Conservation (phyloP, 192 early-diverging fungal species). For the Jimgerdemannia lactiflua region DNA sequence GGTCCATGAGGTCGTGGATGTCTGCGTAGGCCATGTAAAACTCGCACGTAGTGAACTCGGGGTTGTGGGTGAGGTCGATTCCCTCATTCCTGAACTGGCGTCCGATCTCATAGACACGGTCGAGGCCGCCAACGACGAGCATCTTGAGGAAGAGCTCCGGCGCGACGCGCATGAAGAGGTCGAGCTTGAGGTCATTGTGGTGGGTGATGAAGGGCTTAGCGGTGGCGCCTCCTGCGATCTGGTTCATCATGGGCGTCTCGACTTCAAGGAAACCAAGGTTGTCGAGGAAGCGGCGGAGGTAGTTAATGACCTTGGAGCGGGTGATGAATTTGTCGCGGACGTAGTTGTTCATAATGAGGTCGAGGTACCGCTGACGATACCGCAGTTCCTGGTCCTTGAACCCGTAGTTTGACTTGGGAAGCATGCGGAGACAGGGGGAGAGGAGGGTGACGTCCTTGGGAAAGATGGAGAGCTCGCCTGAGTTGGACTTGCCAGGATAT, state of each 20-base stretch:
- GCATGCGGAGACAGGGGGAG: constrained; percentile 92
- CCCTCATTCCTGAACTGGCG: constrained; percentile 99
- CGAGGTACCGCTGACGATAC: constrained; percentile 97
- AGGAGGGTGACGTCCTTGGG: constrained; percentile 85
- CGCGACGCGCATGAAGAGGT: constrained; percentile 98
- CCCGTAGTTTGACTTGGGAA: constrained; percentile 93
- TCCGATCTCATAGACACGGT: constrained; percentile 99
- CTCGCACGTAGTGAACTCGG: constrained; percentile 99
- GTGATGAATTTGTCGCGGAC: constrained; percentile 95
- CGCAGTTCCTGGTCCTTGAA: constrained; percentile 97
- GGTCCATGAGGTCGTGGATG: constrained; percentile 94
- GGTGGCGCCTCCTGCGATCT: constrained; percentile 97
- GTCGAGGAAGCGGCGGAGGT: constrained; percentile 94
- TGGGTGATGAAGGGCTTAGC: constrained; percentile 99
- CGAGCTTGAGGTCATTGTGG: constrained; percentile 99
- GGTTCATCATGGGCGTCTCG: constrained; percentile 99
- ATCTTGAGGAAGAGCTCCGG: constrained; percentile 98
- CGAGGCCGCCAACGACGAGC: constrained; percentile 97
- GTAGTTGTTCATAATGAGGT: constrained; percentile 97
- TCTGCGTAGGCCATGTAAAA: constrained; percentile 99
- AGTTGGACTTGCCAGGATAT: constrained; percentile 88
- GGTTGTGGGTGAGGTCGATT: constrained; percentile 99
- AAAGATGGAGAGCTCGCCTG: constrained; percentile 95
- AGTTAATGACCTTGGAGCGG: constrained; percentile 93
- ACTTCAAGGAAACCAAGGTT: constrained; percentile 96